phyloP scores from a whole-genome alignment of 148 eudicot genomes.

The Arbutus unedo region DNA sequence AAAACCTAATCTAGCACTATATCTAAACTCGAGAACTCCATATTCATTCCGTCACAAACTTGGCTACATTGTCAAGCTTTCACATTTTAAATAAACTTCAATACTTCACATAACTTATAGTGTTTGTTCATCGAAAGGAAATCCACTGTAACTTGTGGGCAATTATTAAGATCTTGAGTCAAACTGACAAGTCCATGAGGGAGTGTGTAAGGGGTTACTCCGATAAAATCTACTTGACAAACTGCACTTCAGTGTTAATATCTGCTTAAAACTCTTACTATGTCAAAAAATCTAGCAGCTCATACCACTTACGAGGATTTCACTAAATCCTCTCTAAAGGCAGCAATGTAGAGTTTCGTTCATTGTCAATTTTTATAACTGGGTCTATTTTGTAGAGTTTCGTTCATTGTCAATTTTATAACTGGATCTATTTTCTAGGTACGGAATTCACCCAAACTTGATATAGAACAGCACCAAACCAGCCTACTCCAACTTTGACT shows the following conservation, averaged over 20 bases:
- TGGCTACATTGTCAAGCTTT: neutral
- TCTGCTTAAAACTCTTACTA: neutral
- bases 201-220: neutral
- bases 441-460: neutral
- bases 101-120: neutral
- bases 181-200: neutral
- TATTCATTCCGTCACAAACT: neutral
- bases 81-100: neutral
- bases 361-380: neutral
- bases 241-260: neutral
- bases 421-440: neutral
- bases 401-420: neutral
- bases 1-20: neutral
- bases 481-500: neutral
- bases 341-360: neutral
- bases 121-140: neutral
- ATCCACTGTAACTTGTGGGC: neutral
- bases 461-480: neutral
- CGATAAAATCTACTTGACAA: neutral
- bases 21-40: neutral
- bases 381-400: neutral
- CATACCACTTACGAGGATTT: neutral
- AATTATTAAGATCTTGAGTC: neutral
- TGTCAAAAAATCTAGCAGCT: neutral
- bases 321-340: neutral